Evolutionary conservation across 1,284 basidiomycete genomes (phyloP).

Genomic region (Dichomitus squalens): DNA sequence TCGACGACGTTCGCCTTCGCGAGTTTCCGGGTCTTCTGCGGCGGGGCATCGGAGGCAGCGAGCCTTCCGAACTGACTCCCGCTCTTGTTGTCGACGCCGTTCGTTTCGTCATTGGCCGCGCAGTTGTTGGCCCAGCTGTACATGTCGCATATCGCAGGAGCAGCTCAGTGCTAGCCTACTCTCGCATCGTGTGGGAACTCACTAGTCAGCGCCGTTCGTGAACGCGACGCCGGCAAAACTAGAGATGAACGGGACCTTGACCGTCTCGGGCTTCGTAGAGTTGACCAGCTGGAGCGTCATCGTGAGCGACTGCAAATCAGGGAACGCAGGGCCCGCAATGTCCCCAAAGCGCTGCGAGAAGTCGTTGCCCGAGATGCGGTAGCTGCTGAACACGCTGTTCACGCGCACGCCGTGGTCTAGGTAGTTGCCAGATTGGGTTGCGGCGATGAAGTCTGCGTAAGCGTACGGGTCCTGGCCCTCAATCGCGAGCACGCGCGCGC

Average conservation of each 20-base stretch:
- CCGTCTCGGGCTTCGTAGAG: constrained; percentile 49
- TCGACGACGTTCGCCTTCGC: constrained; percentile 49
- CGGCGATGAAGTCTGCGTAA: constrained; percentile 59
- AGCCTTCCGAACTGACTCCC: neutral
- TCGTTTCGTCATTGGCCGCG: constrained; percentile 52
- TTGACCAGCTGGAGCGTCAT: constrained; percentile 46
- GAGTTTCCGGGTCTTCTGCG: constrained; percentile 24
- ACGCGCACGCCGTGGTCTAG: constrained; percentile 64
- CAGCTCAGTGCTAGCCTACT: too few relatives aligned
- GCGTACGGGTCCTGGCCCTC: constrained; percentile 55
- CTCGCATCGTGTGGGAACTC: too few relatives aligned
- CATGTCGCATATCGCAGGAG: neutral
- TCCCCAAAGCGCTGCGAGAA: constrained; percentile 65
- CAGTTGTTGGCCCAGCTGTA: constrained; percentile 64
- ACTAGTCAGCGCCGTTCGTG: constrained; percentile 56
- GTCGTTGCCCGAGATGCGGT: constrained; percentile 47
- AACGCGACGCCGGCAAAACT: constrained; percentile 50
- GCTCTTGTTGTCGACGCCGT: constrained; percentile 53
- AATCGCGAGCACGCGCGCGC: constrained; percentile 57
- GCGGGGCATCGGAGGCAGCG: constrained; percentile 1
- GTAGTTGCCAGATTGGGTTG: constrained; percentile 62
- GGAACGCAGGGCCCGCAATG: constrained; percentile 55
- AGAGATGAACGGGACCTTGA: constrained; percentile 56
- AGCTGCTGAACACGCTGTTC: constrained; percentile 65
- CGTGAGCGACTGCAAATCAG: constrained; percentile 48